These are phyloP conservation scores for Verticillium zaregamsianum DNA, from an alignment of 2,329 filamentous ascomycete species.

Conservation along the genomic window DNA sequence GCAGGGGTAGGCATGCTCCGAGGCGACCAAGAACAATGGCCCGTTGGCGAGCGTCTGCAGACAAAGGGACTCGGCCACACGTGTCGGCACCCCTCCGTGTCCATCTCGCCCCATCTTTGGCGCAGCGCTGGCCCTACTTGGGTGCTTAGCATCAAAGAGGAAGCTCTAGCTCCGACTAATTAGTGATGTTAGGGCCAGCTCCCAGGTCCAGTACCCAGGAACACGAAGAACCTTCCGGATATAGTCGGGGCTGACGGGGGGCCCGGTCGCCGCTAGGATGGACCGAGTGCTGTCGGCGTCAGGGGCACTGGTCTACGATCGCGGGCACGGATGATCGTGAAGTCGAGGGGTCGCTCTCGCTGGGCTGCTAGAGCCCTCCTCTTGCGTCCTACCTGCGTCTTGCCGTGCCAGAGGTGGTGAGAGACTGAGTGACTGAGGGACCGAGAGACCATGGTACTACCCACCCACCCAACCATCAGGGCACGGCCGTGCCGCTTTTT, in stretches of 20 bases:
- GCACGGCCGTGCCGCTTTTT: neutral
- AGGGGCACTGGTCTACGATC: neutral
- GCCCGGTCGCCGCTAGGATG: neutral
- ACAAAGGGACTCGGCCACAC: neutral
- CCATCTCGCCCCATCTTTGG: neutral
- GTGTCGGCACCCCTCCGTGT: neutral
- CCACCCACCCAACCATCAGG: too few species aligned
- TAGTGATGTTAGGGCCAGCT: neutral
- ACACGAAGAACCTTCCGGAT: neutral
- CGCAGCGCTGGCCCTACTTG: neutral
- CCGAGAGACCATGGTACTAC: neutral
- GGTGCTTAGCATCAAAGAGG: neutral
- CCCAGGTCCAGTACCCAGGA: neutral
- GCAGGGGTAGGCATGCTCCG: neutral
- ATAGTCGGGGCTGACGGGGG: neutral
- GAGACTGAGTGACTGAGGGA: neutral
- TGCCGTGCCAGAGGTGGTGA: too few species aligned
- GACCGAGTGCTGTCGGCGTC: neutral
- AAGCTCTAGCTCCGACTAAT: neutral
- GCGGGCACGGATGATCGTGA: neutral
- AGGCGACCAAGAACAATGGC: neutral
- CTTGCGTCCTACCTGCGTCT: too few species aligned
- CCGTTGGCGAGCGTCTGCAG: neutral
- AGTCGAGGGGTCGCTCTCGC: neutral
- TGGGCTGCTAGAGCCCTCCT: too few species aligned